A percentile compares a stretch with the other conserved stretches of the same genome.
phyloP scores from a whole-genome alignment of 2,329 filamentous ascomycete genomes.

The Hypoxylon sp. region DNA sequence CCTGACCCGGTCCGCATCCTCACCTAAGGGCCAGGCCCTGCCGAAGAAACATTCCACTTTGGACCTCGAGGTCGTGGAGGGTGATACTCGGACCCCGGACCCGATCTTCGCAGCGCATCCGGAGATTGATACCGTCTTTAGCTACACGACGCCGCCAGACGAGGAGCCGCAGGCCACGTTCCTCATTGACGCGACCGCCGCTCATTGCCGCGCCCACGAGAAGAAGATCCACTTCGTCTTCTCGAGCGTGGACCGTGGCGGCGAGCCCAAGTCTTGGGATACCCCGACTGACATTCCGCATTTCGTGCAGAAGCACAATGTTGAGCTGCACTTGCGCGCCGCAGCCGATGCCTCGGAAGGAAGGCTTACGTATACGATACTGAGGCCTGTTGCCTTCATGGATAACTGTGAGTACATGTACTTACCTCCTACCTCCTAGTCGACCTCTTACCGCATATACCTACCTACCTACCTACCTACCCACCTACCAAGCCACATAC shows the following conservation, averaged over 20 bases:
- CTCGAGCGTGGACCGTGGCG: conserved; percentile 75
- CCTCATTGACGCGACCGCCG: conserved; percentile 56
- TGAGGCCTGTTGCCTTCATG: conserved; percentile 60
- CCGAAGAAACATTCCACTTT: conserved; percentile 43
- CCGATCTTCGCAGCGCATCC: conserved; percentile 56
- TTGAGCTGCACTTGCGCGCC: conserved; percentile 69
- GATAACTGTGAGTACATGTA: conserved; percentile 53
- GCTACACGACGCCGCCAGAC: conserved; percentile 54
- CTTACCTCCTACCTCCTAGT: background rate
- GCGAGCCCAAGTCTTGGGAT: conserved; percentile 64
- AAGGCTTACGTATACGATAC: conserved; percentile 57
- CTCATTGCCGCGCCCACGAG: conserved; percentile 41
- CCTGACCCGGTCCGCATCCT: conserved; percentile 53
- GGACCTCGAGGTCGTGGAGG: conserved; percentile 55
- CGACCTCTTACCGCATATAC: background rate
- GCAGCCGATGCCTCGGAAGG: conserved; percentile 52
- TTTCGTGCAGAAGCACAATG: conserved; percentile 71
- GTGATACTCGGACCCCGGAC: conserved; percentile 53
- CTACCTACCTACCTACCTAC: background rate
- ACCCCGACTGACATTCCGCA: conserved; percentile 69
- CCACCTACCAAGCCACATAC: too few relatives aligned
- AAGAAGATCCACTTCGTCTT: conserved; percentile 73
- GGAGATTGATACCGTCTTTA: conserved; percentile 54
- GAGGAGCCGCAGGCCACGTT: conserved; percentile 57
- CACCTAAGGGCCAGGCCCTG: conserved; percentile 54